A percentile compares a stretch with the other conserved stretches of the same genome.
Conservation (phyloP, 1,139 yeast genomes). For the Scheffersomyces stambukii region DNA sequence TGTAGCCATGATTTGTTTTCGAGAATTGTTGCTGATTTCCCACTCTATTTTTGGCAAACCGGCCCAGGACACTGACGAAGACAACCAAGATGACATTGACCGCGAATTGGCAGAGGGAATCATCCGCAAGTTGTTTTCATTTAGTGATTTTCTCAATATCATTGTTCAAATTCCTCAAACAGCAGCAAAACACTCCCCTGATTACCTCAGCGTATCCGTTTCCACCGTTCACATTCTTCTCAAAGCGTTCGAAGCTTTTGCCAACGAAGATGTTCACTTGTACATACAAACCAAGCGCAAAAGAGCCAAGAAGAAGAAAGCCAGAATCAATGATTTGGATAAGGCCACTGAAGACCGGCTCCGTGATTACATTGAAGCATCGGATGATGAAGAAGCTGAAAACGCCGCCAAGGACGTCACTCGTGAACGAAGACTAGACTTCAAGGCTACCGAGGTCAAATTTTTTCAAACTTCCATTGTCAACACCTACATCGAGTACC, state of each 20-base stretch:
- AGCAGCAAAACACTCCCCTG: constrained; percentile 64
- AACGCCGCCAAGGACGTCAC: constrained; percentile 35
- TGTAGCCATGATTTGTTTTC: constrained; percentile 67
- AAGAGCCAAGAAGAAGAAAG: constrained; percentile 20
- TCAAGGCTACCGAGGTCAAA: constrained; percentile 33
- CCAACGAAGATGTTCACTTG: constrained; percentile 57
- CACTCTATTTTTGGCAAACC: constrained; percentile 43
- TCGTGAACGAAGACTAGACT: constrained; percentile 51
- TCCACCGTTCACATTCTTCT: constrained; percentile 65
- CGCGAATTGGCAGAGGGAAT: constrained; percentile 47
- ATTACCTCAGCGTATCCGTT: constrained; percentile 57
- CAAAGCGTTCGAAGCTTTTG: constrained; percentile 63
- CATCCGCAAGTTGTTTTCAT: constrained; percentile 52
- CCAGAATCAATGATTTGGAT: constrained; percentile 22
- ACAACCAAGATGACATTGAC: constrained; percentile 46
- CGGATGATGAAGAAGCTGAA: constrained; percentile 40
- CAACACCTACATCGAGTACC: constrained; percentile 48
- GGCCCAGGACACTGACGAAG: constrained; percentile 29
- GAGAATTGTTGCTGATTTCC: constrained; percentile 58
- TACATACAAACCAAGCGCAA: constrained; percentile 49
- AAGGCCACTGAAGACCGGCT: constrained; percentile 22
- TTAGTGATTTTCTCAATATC: constrained; percentile 57
- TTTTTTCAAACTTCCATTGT: constrained; percentile 43
- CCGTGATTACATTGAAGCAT: constrained; percentile 36
- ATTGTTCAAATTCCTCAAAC: constrained; percentile 59